Evolutionary conservation across 2,329 filamentous ascomycete genomes (phyloP), one percentile per base, ranked within the genome.

Genomic region (Ophiocordyceps unilateralis): DNA sequence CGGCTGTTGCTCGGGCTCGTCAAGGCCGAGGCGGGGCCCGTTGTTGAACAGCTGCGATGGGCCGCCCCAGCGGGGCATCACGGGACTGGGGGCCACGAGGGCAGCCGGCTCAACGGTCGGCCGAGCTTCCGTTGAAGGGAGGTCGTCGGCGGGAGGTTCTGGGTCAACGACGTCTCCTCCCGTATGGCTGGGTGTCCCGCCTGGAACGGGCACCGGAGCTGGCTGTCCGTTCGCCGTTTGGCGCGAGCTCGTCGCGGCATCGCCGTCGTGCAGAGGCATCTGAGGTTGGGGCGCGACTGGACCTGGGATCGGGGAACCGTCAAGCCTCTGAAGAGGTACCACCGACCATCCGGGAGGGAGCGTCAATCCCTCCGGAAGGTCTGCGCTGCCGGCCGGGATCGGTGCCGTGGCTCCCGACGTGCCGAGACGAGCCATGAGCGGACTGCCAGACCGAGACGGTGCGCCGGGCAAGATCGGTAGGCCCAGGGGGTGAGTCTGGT

Each of bases 341-440:
- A 82, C 58, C 20, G 74, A 72, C 78, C 78, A 82, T 5, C 78
- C 78, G 23, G 70, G 66, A 2, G 78, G 78, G 19, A 82, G 68
- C 5, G 70, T 66, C n/a, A 82, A 66, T 6, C 77, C 77, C 43
- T 76, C 69, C 0, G 78, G 78, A 9, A 81, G 63, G 8, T 78
- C 74, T 19, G 71, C 57, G 50, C 74, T 78, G 17, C 75, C 76
- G 4, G 76, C 63, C 5, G 74, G 72, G 42, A 80, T 77, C 1
- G 70, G 62, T 14, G 65, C 57, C 10, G 68, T 58, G 37, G 67
- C 65, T 2, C 63, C 54, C 14, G 65, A 51, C 11, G 62, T 62
- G 21, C 64, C 64, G 48, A 78, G 70, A 43, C 71, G 63, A 38
- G 64, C 63, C 47, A 73, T 52, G 4, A 66, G 50, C 14, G 67